Conservation (phyloP, 1,284 basidiomycete species). For the Melampsora occidentalis region DNA sequence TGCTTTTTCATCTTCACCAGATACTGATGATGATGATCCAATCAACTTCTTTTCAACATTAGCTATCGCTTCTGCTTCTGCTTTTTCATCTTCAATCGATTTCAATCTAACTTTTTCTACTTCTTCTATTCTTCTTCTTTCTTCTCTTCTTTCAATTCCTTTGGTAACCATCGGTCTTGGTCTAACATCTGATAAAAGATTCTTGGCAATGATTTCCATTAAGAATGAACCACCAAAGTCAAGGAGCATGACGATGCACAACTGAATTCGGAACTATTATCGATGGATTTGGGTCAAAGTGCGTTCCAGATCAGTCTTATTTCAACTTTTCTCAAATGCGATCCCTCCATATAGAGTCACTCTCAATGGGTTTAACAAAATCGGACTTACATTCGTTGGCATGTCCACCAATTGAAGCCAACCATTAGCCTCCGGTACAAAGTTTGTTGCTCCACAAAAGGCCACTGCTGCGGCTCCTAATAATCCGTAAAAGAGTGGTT, state of each 20-base stretch:
- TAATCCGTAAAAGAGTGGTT: conserved; percentile 84
- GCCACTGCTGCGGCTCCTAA: conserved; percentile 74
- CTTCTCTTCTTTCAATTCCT: conserved; percentile 56
- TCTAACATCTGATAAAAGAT: conserved; percentile 80
- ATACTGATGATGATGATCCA: background rate
- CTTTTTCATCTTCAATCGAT: conserved; percentile 6
- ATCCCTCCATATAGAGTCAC: conserved; percentile 43
- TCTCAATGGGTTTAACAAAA: background rate
- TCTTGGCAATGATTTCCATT: conserved; percentile 78
- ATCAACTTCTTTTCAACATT: background rate
- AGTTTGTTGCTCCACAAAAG: conserved; percentile 86
- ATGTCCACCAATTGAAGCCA: conserved; percentile 98
- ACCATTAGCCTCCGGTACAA: conserved; percentile 88
- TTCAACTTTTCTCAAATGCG: background rate
- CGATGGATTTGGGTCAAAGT: background rate
- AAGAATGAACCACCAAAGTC: conserved; percentile 87
- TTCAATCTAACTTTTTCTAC: background rate
- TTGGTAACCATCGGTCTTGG: conserved; percentile 79
- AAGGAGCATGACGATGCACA: conserved; percentile 75
- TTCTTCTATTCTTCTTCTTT: conserved; percentile 44
- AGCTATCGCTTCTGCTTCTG: conserved; percentile 5
- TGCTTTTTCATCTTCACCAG: conserved; percentile 7
- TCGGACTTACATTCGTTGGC: conserved; percentile 64
- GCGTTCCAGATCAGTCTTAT: conserved; percentile 41
- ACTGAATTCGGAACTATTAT: conserved; percentile 71